A percentile compares a stretch with the other conserved stretches of the same genome.
Evolutionary conservation across 2,329 filamentous ascomycete species (phyloP).

Genomic region (Aspergillus luchuensis): DNA sequence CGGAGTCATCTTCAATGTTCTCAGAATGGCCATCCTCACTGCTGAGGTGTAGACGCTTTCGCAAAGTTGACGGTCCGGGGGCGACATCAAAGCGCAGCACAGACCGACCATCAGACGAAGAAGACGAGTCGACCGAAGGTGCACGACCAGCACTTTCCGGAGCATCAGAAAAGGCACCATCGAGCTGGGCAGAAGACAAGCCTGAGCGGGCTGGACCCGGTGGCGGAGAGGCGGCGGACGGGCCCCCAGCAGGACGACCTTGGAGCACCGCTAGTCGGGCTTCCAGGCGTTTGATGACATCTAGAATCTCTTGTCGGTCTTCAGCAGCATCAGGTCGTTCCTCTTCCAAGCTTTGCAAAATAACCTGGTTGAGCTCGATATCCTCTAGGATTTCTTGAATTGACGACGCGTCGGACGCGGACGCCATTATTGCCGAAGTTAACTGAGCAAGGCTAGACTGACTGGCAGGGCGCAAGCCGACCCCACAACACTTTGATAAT

Average conservation of each 20-base stretch:
- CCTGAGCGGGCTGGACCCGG: not conserved
- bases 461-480: not conserved
- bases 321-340: constrained; percentile 28
- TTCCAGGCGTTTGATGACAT: constrained; percentile 29
- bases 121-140: not conserved
- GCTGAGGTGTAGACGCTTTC: constrained; percentile 19
- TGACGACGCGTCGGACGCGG: constrained; percentile 21
- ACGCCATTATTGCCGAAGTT: constrained; percentile 14
- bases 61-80: not conserved
- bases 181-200: constrained; percentile 15
- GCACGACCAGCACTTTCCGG: not conserved
- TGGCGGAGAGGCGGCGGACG: constrained; percentile 4
- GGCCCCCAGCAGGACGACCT: constrained; percentile 12
- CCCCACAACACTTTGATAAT: not conserved
- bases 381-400: constrained; percentile 35
- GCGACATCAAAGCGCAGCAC: too few relatives aligned
- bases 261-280: constrained; percentile 27
- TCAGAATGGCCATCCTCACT: not conserved
- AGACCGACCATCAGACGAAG: not conserved
- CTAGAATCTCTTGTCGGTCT: constrained; percentile 30
- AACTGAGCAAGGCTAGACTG: not conserved
- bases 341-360: constrained; percentile 33
- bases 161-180: constrained; percentile 14
- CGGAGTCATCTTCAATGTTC: not conserved
- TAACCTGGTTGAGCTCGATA: constrained; percentile 34